Conservation (phyloP, 495 filamentous ascomycete genomes). For the Xylaria nigripes region DNA sequence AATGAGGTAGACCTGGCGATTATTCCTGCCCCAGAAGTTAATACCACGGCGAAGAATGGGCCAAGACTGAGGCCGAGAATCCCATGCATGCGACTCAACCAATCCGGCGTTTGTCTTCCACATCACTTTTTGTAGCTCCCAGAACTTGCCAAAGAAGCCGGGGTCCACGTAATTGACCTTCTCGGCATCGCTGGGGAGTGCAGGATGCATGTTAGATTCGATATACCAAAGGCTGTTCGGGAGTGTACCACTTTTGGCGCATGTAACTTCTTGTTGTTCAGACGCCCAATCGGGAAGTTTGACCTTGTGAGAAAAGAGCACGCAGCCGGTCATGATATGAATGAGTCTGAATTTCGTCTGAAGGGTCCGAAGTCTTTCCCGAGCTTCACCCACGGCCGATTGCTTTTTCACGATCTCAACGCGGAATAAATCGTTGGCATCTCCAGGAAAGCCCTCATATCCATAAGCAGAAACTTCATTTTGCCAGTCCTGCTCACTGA, state of each 20-base stretch:
- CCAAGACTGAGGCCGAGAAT: conserved; percentile 91
- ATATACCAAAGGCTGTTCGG: conserved; percentile 97
- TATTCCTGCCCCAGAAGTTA: conserved; percentile 96
- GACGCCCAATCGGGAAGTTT: conserved; percentile 96
- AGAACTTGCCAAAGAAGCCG: conserved; percentile 97
- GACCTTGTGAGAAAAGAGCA: conserved; percentile 95
- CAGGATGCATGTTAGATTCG: conserved; percentile 78
- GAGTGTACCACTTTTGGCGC: conserved; percentile 82
- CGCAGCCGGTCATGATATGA: conserved; percentile 94
- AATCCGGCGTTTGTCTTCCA: conserved; percentile 97
- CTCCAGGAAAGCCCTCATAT: conserved; percentile 92
- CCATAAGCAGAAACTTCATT: conserved; percentile 97
- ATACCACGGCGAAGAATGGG: conserved; percentile 89
- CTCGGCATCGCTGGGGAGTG: conserved; percentile 64
- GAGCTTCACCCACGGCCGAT: conserved; percentile 71
- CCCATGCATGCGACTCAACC: conserved; percentile 95
- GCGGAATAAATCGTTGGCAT: conserved; percentile 93
- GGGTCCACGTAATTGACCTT: conserved; percentile 93
- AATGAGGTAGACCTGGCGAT: conserved; percentile 92
- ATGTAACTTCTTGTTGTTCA: conserved; percentile 97
- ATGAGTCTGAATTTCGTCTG: conserved; percentile 93
- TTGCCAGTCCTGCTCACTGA: conserved; percentile 97
- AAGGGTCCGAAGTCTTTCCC: conserved; percentile 83
- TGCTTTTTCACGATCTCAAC: conserved; percentile 88
- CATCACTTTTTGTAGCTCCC: conserved; percentile 99